phyloP scores from a whole-genome alignment of 2,329 filamentous ascomycete species.

The Talaromyces piceae region DNA sequence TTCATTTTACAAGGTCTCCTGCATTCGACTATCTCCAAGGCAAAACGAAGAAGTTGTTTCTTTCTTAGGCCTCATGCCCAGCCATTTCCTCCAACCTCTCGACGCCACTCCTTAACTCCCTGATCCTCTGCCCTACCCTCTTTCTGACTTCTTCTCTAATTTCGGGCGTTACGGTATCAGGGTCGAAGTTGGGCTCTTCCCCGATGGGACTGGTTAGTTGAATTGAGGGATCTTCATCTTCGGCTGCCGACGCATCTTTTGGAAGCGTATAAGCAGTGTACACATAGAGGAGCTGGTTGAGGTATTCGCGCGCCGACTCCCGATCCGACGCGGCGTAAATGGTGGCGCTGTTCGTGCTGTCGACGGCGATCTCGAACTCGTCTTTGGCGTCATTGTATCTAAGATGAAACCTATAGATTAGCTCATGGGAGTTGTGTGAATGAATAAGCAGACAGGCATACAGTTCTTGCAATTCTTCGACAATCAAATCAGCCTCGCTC shows the following conservation, averaged over 20 bases:
- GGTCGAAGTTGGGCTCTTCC: constrained; percentile 24
- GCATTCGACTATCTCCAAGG: background rate
- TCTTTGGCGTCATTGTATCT: constrained; percentile 40
- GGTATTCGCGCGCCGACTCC: constrained; percentile 38
- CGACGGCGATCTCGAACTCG: constrained; percentile 44
- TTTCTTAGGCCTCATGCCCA: constrained; percentile 20
- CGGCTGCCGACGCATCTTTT: constrained; percentile 7
- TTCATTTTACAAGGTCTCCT: background rate
- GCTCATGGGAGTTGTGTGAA: background rate
- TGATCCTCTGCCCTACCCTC: constrained; percentile 38
- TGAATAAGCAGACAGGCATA: constrained; percentile 8
- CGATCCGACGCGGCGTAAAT: constrained; percentile 42
- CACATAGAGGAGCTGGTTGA: constrained; percentile 31
- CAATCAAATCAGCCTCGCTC: constrained; percentile 24
- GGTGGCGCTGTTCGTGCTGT: constrained; percentile 38
- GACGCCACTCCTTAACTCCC: constrained; percentile 41
- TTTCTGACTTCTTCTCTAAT: constrained; percentile 37
- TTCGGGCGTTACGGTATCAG: constrained; percentile 19
- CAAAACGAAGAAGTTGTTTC: no score
- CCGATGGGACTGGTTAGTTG: background rate
- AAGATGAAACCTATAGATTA: constrained; percentile 4
- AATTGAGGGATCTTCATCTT: background rate
- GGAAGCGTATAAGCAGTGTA: constrained; percentile 27
- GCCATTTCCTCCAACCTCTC: constrained; percentile 36
- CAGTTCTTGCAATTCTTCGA: constrained; percentile 32